Conservation (phyloP, 371 early-diverging fungal genomes). For the Mycotypha africana region DNA sequence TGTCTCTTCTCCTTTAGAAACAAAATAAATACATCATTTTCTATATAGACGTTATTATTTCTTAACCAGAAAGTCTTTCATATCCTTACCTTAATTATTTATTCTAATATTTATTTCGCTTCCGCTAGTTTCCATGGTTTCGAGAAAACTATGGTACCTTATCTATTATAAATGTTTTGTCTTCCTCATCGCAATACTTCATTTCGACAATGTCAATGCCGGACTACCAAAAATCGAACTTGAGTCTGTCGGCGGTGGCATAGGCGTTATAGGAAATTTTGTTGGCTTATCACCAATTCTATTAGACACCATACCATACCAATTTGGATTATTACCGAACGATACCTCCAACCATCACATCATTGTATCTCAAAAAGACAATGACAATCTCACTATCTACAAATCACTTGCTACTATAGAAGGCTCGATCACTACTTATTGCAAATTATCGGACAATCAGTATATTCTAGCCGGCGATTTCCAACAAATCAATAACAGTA, state of each 20-base stretch:
- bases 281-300: slow-evolving; percentile 25
- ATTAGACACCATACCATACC: too few relatives aligned
- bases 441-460: slow-evolving; percentile 8
- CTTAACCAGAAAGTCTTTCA: too few relatives aligned
- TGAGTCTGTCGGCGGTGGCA: slow-evolving; percentile 15
- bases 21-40: too few relatives aligned
- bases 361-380: slow-evolving; percentile 9
- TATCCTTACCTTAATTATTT: too few relatives aligned
- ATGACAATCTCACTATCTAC: background rate
- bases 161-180: too few relatives aligned
- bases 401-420: slow-evolving; percentile 4
- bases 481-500: slow-evolving; percentile 17
- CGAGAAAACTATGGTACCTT: slow-evolving; percentile 11
- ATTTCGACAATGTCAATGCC: too few relatives aligned
- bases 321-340: slow-evolving; percentile 25
- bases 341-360: slow-evolving; percentile 14
- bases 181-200: too few relatives aligned
- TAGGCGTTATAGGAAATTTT: slow-evolving; percentile 27
- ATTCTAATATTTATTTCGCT: too few relatives aligned
- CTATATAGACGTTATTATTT: too few relatives aligned
- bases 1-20: background rate
- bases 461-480: slow-evolving; percentile 36
- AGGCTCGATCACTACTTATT: slow-evolving; percentile 9
- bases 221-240: slow-evolving; percentile 1
- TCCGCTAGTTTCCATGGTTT: too few relatives aligned